Base-by-base conservation (phyloP, 2,329 filamentous ascomycete species). In the Bretziella fagacearum region DNA sequence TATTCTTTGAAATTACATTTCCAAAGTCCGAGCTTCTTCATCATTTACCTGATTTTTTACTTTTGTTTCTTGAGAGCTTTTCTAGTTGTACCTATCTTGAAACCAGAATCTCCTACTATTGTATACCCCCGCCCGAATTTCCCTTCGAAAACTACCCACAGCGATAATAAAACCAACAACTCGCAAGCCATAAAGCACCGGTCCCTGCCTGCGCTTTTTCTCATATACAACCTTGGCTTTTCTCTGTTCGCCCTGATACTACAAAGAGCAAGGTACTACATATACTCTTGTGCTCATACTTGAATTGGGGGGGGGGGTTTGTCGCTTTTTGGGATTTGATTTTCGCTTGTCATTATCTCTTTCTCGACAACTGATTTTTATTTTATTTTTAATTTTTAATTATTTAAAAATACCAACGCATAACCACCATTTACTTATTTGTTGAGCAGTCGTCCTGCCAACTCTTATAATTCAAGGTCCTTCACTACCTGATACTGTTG, bases 161-260 rank as follows among this genome's bases (percentile, higher is more conserved):
- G n/a, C n/a, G n/a, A n/a, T n/a, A n/a, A n/a, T 6, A 33, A 33
- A 17, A 33, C 30, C 30, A 13, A 42, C 23, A 6, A 27, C 11
- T 43, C 23, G 13, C 25, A 29, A 30, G 40, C 22, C 20, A 30
- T 30, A 43, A 29, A 43, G 40, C 40, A 30, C 15, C 40, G 40
- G 40, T 43, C 40, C 40, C 40, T 43, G 40, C 18, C 40, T 30
- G 26, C 30, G 40, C 40, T 43, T 43, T 43, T 26, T 15, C 36
- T 43, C 20, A 43, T 30, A 29, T 30, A 43, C 40, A 17, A 43
- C 40, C 15, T 4, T 39, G 17, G 17, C 11, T 22, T 39, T 39
- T 22, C 13, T 17, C n/a, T 27, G 13, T 43, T 43, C 40, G 40
- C 40, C 40, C 40, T 43, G 40, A 43, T 43, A 43, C 40, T 43